phyloP scores from a whole-genome alignment of 768 basidiomycete genomes.

The Russula dissimulans region DNA sequence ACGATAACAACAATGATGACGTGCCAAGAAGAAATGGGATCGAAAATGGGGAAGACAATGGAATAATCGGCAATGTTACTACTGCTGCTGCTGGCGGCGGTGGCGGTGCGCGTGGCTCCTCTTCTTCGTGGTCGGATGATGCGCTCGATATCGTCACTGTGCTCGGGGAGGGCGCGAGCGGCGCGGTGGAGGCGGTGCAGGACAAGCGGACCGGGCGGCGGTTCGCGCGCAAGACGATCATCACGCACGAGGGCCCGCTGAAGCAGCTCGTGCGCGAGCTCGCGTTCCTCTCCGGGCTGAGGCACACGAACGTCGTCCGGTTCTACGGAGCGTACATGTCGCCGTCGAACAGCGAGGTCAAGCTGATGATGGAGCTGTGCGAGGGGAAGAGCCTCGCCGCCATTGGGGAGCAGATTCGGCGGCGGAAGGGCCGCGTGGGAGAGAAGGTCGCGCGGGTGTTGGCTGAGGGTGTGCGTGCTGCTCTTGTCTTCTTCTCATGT shows the following conservation, averaged over 20 bases:
- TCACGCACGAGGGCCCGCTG: slow-evolving; percentile 72
- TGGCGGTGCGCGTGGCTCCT: no score
- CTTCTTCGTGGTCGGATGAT: slow-evolving; percentile 42
- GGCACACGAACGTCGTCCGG: slow-evolving; percentile 71
- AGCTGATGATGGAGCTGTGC: slow-evolving; percentile 80
- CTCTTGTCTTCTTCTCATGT: not conserved
- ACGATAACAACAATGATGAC: no score
- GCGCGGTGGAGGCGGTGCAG: slow-evolving; percentile 81
- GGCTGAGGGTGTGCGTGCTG: slow-evolving; percentile 64
- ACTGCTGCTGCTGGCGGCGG: not conserved
- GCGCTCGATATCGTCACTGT: slow-evolving; percentile 59
- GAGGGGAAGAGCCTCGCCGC: slow-evolving; percentile 79
- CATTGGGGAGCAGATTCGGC: slow-evolving; percentile 68
- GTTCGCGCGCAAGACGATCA: slow-evolving; percentile 87
- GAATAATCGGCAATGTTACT: not conserved
- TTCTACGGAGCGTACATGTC: slow-evolving; percentile 85
- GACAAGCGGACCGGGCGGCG: slow-evolving; percentile 66
- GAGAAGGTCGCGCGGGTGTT: slow-evolving; percentile 78
- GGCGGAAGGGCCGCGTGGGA: slow-evolving; percentile 60
- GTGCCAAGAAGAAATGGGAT: no score
- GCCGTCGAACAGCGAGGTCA: slow-evolving; percentile 75
- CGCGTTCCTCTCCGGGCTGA: slow-evolving; percentile 68
- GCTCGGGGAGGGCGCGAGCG: slow-evolving; percentile 85
- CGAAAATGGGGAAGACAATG: no score
- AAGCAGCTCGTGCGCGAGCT: slow-evolving; percentile 85